Evolutionary conservation across 306 rosid genomes (phyloP).

Genomic region (Sicyos baderoa): DNA sequence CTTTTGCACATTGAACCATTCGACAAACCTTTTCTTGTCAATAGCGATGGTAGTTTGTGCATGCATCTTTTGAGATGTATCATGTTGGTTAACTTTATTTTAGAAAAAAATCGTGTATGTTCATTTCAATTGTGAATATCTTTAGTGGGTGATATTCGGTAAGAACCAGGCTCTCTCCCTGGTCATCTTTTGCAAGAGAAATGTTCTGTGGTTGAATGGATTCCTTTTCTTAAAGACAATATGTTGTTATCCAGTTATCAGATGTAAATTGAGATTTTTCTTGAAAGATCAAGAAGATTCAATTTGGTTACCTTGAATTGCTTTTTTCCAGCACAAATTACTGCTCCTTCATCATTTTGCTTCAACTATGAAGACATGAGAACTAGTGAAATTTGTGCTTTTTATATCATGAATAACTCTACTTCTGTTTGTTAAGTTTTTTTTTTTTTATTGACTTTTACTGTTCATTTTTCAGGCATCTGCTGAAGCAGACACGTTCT

Average conservation of each 20-base stretch:
- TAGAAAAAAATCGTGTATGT: not conserved
- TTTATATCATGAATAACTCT: not conserved
- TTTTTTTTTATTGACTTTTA: slow-evolving; percentile 32
- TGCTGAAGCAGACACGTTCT: slow-evolving; percentile 95
- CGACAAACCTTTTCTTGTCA: not conserved
- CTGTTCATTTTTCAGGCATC: slow-evolving; percentile 53
- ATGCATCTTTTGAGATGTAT: not conserved
- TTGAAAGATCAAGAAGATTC: not conserved
- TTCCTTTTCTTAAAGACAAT: not conserved
- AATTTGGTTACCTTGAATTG: not conserved
- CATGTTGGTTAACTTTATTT: not conserved
- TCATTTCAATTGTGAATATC: not conserved
- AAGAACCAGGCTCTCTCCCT: not conserved
- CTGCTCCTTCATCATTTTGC: not conserved
- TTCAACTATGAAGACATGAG: not conserved
- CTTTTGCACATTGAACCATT: not conserved
- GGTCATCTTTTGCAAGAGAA: slow-evolving; percentile 2
- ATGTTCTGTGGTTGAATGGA: not conserved
- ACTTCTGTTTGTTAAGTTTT: slow-evolving; percentile 1
- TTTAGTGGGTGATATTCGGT: not conserved
- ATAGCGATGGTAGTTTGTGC: not conserved
- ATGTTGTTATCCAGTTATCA: not conserved
- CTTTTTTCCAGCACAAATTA: not conserved
- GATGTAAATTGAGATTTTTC: not conserved
- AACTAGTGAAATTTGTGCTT: not conserved